Percentiles rank a stretch among this genome's conserved stretches.
phyloP scores from a whole-genome alignment of 352 stramenopile genomes.

The Globisporangium iwayamae region DNA sequence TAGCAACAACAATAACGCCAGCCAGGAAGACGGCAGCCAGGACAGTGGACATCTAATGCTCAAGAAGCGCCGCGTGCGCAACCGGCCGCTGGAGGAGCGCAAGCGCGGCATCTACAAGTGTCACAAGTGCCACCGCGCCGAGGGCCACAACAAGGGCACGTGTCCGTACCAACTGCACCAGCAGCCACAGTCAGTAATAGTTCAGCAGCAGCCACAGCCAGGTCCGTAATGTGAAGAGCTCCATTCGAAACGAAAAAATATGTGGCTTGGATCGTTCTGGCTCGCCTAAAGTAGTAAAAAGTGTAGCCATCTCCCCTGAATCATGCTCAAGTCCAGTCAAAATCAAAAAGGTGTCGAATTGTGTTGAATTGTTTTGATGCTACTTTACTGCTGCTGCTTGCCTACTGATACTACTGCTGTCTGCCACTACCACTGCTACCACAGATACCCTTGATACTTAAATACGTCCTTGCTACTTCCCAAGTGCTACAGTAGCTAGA shows the following conservation, averaged over 20 bases:
- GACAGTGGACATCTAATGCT: background rate
- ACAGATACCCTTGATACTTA: slow-evolving; percentile 5
- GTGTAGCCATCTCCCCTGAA: background rate
- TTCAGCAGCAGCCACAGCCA: background rate
- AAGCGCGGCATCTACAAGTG: slow-evolving; percentile 55
- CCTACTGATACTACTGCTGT: slow-evolving; percentile 2
- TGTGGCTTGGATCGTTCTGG: background rate
- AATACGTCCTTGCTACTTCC: background rate
- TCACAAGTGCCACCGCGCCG: slow-evolving; percentile 39
- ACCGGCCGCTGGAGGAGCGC: slow-evolving; percentile 25
- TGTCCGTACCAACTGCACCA: slow-evolving; percentile 30
- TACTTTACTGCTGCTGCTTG: background rate
- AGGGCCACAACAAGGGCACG: slow-evolving; percentile 52
- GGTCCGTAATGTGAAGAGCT: background rate
- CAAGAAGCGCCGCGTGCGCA: slow-evolving; percentile 35
- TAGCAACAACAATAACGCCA: slow-evolving; percentile 7
- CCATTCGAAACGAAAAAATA: background rate
- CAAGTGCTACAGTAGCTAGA: background rate
- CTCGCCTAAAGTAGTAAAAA: background rate
- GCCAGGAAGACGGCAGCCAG: background rate
- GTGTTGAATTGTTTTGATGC: background rate
- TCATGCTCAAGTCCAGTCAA: background rate
- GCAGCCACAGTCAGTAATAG: background rate
- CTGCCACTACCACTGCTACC: background rate
- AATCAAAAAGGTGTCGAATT: background rate